Base-by-base conservation (phyloP, 164 flowering plant species). In the Echeveria elegans region DNA sequence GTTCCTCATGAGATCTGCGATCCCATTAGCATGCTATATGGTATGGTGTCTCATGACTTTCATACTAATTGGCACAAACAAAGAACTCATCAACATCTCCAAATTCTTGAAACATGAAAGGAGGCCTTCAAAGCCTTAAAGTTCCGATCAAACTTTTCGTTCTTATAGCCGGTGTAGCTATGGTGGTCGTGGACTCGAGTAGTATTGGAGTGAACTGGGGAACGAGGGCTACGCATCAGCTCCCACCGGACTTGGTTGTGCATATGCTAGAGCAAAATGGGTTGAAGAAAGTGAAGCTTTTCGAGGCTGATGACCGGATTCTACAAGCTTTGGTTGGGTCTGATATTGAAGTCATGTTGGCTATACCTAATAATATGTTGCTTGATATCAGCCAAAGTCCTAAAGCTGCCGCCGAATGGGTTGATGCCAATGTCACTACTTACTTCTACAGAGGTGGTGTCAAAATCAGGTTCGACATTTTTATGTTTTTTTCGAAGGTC, bases 181-280 rank as follows among this genome's bases (percentile, higher is more conserved):
- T 68, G 16, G 24, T 34, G 11, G 72, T 69, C 18, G n/a, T 34
- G 6, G 61, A 18, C 23, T 41, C 68, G 2, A 7, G 18, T 21
- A 52, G 86, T 30, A 70, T 88, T 32, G 96, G 97, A 30, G 88
- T 91, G 69, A 91, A 91, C 77, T 91, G 96, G 97, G 96, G 96
- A 36, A 91, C 86, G 31, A 80, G 81, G 92, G 78, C 91, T 5
- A 81, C 82, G 5, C 87, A 87, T 77, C 83, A 71, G 45, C 82
- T 91, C 2, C 90, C 93, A 6, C 78, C 96, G 0, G 75, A 81
- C 6, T 83, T 70, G 65, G 86, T 92, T 16, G 97, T 95, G 4
- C 45, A 82, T 58, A 87, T 95, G 92, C 79, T 95, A 61, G 75
- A 18, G 24, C 79, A 81, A 0, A 92, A 89, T 71, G 90, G 96